Conservation (phyloP, 768 basidiomycete genomes). For the Lyophyllum semitale region DNA sequence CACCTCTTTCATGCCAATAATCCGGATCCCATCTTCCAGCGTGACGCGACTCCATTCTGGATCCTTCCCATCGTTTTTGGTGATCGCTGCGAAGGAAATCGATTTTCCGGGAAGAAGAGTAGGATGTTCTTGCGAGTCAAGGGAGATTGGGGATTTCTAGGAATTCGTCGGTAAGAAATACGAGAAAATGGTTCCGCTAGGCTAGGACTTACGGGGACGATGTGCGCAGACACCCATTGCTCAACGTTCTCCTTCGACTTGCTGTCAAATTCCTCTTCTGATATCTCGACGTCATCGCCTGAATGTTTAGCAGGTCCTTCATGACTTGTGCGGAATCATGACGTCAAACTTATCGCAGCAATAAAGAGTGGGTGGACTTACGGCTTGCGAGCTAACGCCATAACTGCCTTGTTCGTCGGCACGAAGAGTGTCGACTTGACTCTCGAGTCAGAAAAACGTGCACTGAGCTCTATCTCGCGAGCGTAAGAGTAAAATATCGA, state of each 20-base stretch:
- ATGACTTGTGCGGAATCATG: slow-evolving; percentile 47
- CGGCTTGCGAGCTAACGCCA: slow-evolving; percentile 82
- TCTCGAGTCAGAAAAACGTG: slow-evolving; percentile 42
- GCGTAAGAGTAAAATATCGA: slow-evolving; percentile 89
- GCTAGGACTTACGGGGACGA: slow-evolving; percentile 64
- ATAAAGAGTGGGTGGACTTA: slow-evolving; percentile 40
- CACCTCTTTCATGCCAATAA: slow-evolving; percentile 67
- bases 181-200: background rate
- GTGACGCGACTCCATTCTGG: slow-evolving; percentile 62
- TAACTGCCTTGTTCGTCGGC: slow-evolving; percentile 87
- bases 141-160: slow-evolving; percentile 49
- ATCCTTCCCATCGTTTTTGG: slow-evolving; percentile 32
- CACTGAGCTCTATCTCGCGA: slow-evolving; percentile 66
- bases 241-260: slow-evolving; percentile 67
- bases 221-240: slow-evolving; percentile 80
- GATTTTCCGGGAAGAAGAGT: slow-evolving; percentile 64
- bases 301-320: slow-evolving; percentile 43
- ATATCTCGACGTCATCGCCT: slow-evolving; percentile 52
- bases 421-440: slow-evolving; percentile 64
- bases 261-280: slow-evolving; percentile 67
- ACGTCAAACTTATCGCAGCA: background rate
- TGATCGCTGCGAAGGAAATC: slow-evolving; percentile 51
- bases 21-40: slow-evolving; percentile 55
- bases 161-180: background rate
- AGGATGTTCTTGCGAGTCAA: slow-evolving; percentile 46